phyloP scores from a whole-genome alignment of 331 rosid species.

The Rhamnella rubrinervis region DNA sequence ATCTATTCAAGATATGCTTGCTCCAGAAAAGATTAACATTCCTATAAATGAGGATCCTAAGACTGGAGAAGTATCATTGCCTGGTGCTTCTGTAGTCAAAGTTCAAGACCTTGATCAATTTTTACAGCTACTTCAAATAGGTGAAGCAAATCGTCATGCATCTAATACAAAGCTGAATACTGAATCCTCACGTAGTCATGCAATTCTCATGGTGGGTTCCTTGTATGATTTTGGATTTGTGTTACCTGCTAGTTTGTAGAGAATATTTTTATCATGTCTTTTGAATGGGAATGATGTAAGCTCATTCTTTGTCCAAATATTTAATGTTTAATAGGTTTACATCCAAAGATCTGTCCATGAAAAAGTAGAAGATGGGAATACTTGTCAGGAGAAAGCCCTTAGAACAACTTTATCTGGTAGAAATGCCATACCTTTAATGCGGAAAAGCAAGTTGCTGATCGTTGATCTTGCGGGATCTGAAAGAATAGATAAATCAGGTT shows the following conservation, averaged over 20 bases:
- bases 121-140: slow-evolving; percentile 47
- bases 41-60: slow-evolving; percentile 60
- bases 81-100: slow-evolving; percentile 60
- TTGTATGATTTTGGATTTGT: slow-evolving; percentile 8
- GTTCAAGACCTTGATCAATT: slow-evolving; percentile 52
- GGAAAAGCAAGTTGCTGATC: slow-evolving; percentile 66
- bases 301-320: slow-evolving; percentile 4
- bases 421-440: slow-evolving; percentile 43
- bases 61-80: slow-evolving; percentile 69
- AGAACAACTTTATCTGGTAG: slow-evolving; percentile 27
- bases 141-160: slow-evolving; percentile 68
- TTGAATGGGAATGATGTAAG: background rate
- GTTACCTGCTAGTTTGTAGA: background rate
- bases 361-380: slow-evolving; percentile 25
- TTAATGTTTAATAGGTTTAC: slow-evolving; percentile 38
- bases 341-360: slow-evolving; percentile 51
- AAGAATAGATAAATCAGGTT: slow-evolving; percentile 75
- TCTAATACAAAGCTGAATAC: slow-evolving; percentile 68
- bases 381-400: slow-evolving; percentile 32
- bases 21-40: slow-evolving; percentile 57
- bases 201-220: slow-evolving; percentile 57
- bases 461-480: slow-evolving; percentile 85
- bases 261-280: background rate
- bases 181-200: slow-evolving; percentile 73
- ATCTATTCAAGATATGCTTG: slow-evolving; percentile 69